Percentiles rank a stretch among this genome's conserved stretches.
phyloP scores from a whole-genome alignment of 768 basidiomycete species.

The Suillus lakei region DNA sequence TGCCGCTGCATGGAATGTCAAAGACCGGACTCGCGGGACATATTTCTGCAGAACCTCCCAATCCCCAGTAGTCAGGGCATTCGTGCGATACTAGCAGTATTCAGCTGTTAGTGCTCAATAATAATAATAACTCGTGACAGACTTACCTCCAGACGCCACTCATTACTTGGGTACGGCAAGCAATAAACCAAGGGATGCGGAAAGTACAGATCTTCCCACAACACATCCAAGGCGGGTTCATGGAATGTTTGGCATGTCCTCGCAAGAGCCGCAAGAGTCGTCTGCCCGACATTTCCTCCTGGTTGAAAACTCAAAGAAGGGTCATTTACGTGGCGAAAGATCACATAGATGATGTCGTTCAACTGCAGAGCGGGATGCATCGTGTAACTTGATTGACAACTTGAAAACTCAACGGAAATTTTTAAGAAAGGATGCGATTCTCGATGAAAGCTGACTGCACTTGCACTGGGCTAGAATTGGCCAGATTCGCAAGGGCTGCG shows the following conservation, averaged over 20 bases:
- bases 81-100: background rate
- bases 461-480: background rate
- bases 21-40: background rate
- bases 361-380: background rate
- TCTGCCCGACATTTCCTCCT: background rate
- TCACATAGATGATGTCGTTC: background rate
- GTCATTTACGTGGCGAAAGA: background rate
- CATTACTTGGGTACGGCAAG: background rate
- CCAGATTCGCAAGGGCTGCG: background rate
- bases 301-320: background rate
- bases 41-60: background rate
- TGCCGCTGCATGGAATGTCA: background rate
- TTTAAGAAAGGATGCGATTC: background rate
- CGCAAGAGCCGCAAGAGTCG: background rate
- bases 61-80: background rate
- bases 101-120: background rate
- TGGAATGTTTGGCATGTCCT: background rate
- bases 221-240: slow-evolving; percentile 2
- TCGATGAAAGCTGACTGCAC: background rate
- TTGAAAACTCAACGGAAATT: background rate
- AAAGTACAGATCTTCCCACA: background rate
- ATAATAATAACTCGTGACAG: too few species aligned
- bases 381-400: background rate
- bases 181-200: background rate
- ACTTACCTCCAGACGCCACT: background rate